Evolutionary conservation across 805 yeast genomes (phyloP).

Genomic region (Candida lessepsii): DNA sequence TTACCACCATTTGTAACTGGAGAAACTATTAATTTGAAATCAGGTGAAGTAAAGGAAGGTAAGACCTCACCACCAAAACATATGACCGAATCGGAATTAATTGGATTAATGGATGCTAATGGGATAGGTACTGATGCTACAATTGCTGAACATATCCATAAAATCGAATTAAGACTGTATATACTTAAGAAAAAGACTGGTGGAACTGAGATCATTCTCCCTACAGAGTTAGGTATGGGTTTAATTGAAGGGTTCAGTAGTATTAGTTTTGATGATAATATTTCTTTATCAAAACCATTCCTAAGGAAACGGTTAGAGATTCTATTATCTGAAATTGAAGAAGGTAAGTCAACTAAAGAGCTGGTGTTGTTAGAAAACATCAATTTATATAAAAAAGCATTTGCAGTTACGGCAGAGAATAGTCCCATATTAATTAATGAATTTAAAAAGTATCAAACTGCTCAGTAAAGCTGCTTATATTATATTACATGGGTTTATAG

Average conservation of each 20-base stretch:
- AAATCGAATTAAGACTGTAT: slow-evolving; percentile 67
- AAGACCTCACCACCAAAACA: slow-evolving; percentile 77
- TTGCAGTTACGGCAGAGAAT: slow-evolving; percentile 44
- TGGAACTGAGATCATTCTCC: slow-evolving; percentile 53
- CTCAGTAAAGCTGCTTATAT: too few species aligned
- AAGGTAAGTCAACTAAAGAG: slow-evolving; percentile 54
- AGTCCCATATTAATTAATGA: slow-evolving; percentile 23
- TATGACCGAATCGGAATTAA: slow-evolving; percentile 89
- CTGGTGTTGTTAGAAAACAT: slow-evolving; percentile 57
- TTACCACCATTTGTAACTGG: slow-evolving; percentile 63
- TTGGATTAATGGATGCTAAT: slow-evolving; percentile 91
- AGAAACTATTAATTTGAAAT: slow-evolving; percentile 54
- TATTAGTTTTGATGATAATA: slow-evolving; percentile 60
- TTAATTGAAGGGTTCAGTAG: slow-evolving; percentile 84
- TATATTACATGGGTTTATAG: too few species aligned
- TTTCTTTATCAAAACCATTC: slow-evolving; percentile 78
- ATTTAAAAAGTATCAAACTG: slow-evolving; percentile 11
- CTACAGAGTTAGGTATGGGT: slow-evolving; percentile 82
- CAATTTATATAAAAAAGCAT: slow-evolving; percentile 58
- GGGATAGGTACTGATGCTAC: slow-evolving; percentile 99
- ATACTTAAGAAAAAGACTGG: slow-evolving; percentile 45
- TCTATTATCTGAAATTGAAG: slow-evolving; percentile 63
- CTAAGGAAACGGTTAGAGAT: slow-evolving; percentile 74
- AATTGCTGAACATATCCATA: slow-evolving; percentile 95
- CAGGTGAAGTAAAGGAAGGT: slow-evolving; percentile 67